Conservation (phyloP, 176 grass and related monocot genomes). For the Saccharum spontaneum region DNA sequence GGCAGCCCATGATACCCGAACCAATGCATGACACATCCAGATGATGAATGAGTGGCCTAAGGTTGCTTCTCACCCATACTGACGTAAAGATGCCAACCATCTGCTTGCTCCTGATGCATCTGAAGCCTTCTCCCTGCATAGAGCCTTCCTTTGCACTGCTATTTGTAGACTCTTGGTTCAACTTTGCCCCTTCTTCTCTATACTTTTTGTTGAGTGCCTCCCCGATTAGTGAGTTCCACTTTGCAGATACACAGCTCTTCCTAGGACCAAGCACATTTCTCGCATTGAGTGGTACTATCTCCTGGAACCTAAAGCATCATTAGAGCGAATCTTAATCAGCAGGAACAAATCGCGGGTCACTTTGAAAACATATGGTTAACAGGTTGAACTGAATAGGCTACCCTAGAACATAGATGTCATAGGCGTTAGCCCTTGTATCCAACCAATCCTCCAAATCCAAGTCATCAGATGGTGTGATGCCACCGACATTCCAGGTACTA, state of each 20-base stretch:
- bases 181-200: conserved; percentile 7
- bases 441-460: conserved; percentile 89
- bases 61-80: conserved; percentile 72
- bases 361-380: background rate
- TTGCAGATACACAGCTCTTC: conserved; percentile 57
- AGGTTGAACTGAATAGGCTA: conserved; percentile 33
- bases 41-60: conserved; percentile 54
- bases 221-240: conserved; percentile 79
- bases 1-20: conserved; percentile 86
- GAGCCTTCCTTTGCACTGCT: conserved; percentile 30
- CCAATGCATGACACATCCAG: conserved; percentile 71
- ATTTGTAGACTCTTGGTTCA: conserved; percentile 37
- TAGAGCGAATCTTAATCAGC: conserved; percentile 26
- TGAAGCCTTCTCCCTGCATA: conserved; percentile 34
- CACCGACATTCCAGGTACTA: conserved; percentile 93
- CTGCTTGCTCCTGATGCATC: conserved; percentile 88
- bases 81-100: conserved; percentile 92
- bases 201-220: conserved; percentile 60
- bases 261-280: conserved; percentile 89
- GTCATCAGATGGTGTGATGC: conserved; percentile 58
- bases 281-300: conserved; percentile 81
- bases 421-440: conserved; percentile 53
- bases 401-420: conserved; percentile 97
- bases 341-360: background rate
- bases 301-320: conserved; percentile 74